A percentile compares a stretch with the other conserved stretches of the same genome.
These are phyloP conservation scores for Yamagishiella unicocca DNA, from an alignment of 139 green algal genomes.

Conservation along the genomic window DNA sequence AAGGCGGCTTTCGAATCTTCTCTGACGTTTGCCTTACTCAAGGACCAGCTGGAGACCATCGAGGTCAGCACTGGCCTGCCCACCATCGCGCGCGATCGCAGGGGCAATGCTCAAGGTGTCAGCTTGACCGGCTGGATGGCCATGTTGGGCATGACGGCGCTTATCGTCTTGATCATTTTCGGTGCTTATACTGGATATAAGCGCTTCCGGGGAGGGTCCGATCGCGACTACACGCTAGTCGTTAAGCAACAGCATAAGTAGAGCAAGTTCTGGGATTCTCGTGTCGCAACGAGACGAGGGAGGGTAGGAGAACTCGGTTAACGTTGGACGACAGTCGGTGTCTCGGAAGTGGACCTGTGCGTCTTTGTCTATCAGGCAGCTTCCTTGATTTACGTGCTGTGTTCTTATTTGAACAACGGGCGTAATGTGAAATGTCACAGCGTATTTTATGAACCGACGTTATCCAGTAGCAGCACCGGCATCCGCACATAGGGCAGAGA, in stretches of 20 bases:
- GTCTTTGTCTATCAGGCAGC: no score
- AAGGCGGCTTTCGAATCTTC: slow-evolving; percentile 55
- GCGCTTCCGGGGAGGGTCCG: slow-evolving; percentile 28
- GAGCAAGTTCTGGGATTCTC: no score
- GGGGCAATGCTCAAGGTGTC: slow-evolving; percentile 52
- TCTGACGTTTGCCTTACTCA: slow-evolving; percentile 42
- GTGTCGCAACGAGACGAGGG: no score
- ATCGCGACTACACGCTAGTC: slow-evolving; percentile 54
- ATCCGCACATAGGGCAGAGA: no score
- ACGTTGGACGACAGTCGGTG: no score
- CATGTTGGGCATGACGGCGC: slow-evolving; percentile 52
- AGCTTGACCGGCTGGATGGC: slow-evolving; percentile 75
- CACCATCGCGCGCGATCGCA: slow-evolving; percentile 40
- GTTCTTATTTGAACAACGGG: no score
- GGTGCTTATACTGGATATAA: slow-evolving; percentile 34
- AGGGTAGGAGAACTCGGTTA: no score
- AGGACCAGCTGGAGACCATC: slow-evolving; percentile 66
- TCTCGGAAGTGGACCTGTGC: no score
- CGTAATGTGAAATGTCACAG: no score
- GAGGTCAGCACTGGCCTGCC: slow-evolving; percentile 57
- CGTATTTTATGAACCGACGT: no score
- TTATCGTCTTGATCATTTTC: slow-evolving; percentile 54
- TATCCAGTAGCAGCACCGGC: no score
- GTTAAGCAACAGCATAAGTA: slow-evolving; percentile 50
- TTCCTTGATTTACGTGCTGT: no score